phyloP scores from a whole-genome alignment of 2,329 filamentous ascomycete genomes.

The Oidium heveae region DNA sequence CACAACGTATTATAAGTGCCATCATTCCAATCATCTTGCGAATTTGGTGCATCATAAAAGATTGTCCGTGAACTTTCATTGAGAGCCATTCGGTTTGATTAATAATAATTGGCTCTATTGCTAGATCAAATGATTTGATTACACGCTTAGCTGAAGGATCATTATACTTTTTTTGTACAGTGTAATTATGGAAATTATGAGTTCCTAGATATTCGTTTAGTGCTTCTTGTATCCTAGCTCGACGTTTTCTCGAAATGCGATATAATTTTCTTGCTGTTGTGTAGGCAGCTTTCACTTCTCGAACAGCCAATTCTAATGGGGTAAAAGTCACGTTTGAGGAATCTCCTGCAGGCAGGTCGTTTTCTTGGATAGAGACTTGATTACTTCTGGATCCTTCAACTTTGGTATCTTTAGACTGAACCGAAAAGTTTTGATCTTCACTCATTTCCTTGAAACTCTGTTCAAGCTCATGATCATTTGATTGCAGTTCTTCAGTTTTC shows the following conservation, averaged over 20 bases:
- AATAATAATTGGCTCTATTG: slow-evolving; percentile 54
- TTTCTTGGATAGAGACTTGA: not conserved
- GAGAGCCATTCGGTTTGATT: slow-evolving; percentile 87
- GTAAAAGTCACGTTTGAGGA: slow-evolving; percentile 9
- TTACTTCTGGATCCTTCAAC: not conserved
- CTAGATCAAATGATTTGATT: slow-evolving; percentile 77
- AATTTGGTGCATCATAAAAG: slow-evolving; percentile 99
- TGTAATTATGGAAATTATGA: slow-evolving; percentile 92
- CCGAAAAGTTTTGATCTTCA: not conserved
- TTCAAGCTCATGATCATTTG: not conserved
- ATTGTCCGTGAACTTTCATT: slow-evolving; percentile 87
- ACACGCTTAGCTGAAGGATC: slow-evolving; percentile 72
- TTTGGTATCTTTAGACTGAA: not conserved
- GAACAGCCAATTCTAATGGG: slow-evolving; percentile 38
- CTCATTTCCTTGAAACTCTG: too few relatives aligned
- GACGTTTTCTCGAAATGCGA: slow-evolving; percentile 46
- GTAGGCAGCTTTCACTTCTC: slow-evolving; percentile 59
- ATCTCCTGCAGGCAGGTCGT: not conserved
- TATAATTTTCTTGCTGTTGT: slow-evolving; percentile 63
- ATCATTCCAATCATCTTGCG: slow-evolving; percentile 97
- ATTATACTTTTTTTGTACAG: slow-evolving; percentile 56
- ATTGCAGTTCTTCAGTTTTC: not conserved
- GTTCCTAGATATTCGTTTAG: slow-evolving; percentile 61
- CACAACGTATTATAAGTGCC: slow-evolving; percentile 61
- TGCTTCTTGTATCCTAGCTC: slow-evolving; percentile 49